Evolutionary conservation across 805 yeast species (phyloP), one percentile per base, ranked within the genome.

Genomic region (Kodamaea leandrae): DNA sequence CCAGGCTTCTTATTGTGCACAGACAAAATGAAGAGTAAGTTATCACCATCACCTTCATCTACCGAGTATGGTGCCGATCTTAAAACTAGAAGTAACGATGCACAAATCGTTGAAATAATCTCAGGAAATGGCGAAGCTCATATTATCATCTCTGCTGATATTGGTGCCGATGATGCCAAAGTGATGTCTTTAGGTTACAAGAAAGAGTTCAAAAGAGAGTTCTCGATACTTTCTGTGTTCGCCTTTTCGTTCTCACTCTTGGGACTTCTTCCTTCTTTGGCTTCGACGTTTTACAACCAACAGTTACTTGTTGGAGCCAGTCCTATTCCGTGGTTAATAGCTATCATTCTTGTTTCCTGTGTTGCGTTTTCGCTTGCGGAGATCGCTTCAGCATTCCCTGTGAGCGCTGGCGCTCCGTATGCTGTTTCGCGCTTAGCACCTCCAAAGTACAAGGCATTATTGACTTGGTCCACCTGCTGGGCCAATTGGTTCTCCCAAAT

Each of bases 361-460:
- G 85, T 82, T 32, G 83, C 83, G 8, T 63, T 72, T 32, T 72
- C 81, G 16, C 68, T 82, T 76, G 84, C 85, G 0, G 87, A 82
- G 54, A 66, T 82, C 24, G 74, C 83, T 9, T 70, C 78, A 17
- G 79, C 84, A 4, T 77, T 76, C 62, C 88, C 88, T 27, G 80
- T 84, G 5, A 69, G 82, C 7, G 77, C 84, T 20, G 87, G 87
- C 34, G 72, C 83, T 6, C 84, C 83, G 36, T 82, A 82, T 50
- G 85, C 87, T 44, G 81, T 81, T 2, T 71, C 78, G 2, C 78
- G 78, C 50, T 61, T 80, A 47, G 75, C 85, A 2, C 85, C 86
- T 12, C 75, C 74, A 15, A 66, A 65, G 48, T 63, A 53, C 57
- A 74, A 74, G 13, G 76, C 83, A 0, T 57, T 77, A 18, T 62